Percentiles rank a stretch among this genome's conserved stretches.
phyloP scores from a whole-genome alignment of 2,329 filamentous ascomycete genomes.

The Colletotrichum sp. region DNA sequence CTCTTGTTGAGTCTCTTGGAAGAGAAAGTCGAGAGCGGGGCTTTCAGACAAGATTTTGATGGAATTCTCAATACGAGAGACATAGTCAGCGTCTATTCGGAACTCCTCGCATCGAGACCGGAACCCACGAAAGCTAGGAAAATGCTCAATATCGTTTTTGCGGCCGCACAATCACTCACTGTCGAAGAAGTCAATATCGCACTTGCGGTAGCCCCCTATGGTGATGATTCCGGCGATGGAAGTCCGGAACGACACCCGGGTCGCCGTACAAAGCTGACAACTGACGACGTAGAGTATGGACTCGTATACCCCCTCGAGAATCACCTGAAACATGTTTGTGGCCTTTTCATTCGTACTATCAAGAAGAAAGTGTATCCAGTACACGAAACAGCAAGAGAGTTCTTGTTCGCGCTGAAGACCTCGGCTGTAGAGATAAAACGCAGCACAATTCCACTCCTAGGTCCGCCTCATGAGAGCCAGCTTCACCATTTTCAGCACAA shows the following conservation, averaged over 20 bases:
- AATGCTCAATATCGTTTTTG: conserved; percentile 22
- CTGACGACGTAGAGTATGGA: conserved; percentile 21
- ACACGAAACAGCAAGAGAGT: conserved; percentile 28
- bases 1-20: conserved; percentile 23
- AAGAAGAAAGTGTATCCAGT: conserved; percentile 25
- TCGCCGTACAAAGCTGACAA: background rate
- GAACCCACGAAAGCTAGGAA: conserved; percentile 10
- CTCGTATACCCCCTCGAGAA: conserved; percentile 22
- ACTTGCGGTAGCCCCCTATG: conserved; percentile 6
- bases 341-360: conserved; percentile 22
- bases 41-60: conserved; percentile 17
- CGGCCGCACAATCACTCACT: conserved; percentile 20
- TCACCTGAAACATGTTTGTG: conserved; percentile 22
- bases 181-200: conserved; percentile 23
- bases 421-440: background rate
- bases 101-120: conserved; percentile 18
- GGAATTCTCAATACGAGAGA: conserved; percentile 16
- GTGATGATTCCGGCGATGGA: background rate
- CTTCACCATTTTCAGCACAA: background rate
- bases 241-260: background rate
- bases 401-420: conserved; percentile 13
- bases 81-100: conserved; percentile 20
- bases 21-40: conserved; percentile 9
- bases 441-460: background rate
- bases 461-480: background rate